A percentile compares a stretch with the other conserved stretches of the same genome.
These are phyloP conservation scores for Neophaeococcomyces mojaviensis DNA, from an alignment of 2,329 filamentous ascomycete species.

Conservation along the genomic window DNA sequence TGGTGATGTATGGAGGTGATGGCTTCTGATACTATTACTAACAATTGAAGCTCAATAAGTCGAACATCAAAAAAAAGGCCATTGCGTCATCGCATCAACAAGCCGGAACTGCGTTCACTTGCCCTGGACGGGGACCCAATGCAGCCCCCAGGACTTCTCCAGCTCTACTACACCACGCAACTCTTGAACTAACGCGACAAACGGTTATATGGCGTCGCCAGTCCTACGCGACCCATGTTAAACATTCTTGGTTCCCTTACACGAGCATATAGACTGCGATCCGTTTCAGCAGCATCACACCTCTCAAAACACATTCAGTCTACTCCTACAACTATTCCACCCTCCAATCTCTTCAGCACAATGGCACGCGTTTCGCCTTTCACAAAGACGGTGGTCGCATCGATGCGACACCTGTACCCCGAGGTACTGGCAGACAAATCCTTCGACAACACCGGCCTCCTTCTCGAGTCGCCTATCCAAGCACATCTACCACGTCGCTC, in stretches of 20 bases:
- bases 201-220: neutral
- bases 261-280: neutral
- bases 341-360: neutral
- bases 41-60: neutral
- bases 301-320: neutral
- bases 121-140: too few species aligned
- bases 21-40: too few species aligned
- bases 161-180: neutral
- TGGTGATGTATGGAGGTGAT: too few species aligned
- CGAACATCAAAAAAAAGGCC: neutral
- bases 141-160: neutral
- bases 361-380: conserved; percentile 47
- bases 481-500: conserved; percentile 45
- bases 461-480: conserved; percentile 62
- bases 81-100: conserved; percentile 5
- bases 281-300: too few species aligned
- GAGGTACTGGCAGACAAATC: conserved; percentile 79
- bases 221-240: neutral
- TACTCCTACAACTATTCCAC: neutral
- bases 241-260: neutral
- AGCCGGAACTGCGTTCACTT: neutral
- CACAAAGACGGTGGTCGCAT: conserved; percentile 61
- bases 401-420: conserved; percentile 83
- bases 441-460: conserved; percentile 91
- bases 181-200: too few species aligned